These are phyloP conservation scores for Aspergillus kassunensis DNA, from an alignment of 495 filamentous ascomycete genomes.

Conservation along the genomic window DNA sequence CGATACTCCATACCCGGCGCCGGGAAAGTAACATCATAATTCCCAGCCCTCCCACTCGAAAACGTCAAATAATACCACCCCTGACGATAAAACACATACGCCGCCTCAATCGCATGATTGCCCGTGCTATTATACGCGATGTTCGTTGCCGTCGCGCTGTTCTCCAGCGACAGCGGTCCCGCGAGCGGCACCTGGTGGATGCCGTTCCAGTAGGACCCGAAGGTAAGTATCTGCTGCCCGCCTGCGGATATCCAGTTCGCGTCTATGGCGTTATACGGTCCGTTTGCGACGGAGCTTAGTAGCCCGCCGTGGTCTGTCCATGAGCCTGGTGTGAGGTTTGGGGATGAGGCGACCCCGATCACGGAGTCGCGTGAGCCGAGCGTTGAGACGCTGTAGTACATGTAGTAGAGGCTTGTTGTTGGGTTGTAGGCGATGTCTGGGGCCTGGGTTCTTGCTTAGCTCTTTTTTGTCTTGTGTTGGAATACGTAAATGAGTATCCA, in stretches of 20 bases:
- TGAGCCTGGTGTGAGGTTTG: constrained; percentile 53
- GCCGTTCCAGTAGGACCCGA: constrained; percentile 67
- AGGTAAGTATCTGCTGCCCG: constrained; percentile 53
- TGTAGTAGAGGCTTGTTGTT: constrained; percentile 52
- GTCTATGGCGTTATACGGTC: constrained; percentile 68
- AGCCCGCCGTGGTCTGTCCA: constrained; percentile 54
- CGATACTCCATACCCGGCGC: constrained; percentile 60
- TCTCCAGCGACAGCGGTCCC: constrained; percentile 35
- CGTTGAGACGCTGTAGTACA: constrained; percentile 66
- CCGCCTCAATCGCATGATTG: constrained; percentile 54
- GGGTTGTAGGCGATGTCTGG: constrained; percentile 59
- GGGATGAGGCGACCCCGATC: constrained; percentile 66
- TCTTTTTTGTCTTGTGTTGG: not conserved
- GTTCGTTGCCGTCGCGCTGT: constrained; percentile 34
- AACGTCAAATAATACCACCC: constrained; percentile 66
- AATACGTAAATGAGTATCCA: too few species aligned
- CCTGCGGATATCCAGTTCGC: constrained; percentile 52
- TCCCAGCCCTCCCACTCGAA: constrained; percentile 59
- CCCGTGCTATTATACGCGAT: constrained; percentile 53
- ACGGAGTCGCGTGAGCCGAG: constrained; percentile 61
- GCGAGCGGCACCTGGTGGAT: constrained; percentile 59
- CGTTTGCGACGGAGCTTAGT: constrained; percentile 41
- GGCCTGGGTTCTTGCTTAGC: constrained; percentile 50
- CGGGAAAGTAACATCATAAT: constrained; percentile 45
- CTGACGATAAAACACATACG: constrained; percentile 51